These are phyloP conservation scores for Pyrus communis DNA, from an alignment of 306 rosid species.

Conservation along the genomic window DNA sequence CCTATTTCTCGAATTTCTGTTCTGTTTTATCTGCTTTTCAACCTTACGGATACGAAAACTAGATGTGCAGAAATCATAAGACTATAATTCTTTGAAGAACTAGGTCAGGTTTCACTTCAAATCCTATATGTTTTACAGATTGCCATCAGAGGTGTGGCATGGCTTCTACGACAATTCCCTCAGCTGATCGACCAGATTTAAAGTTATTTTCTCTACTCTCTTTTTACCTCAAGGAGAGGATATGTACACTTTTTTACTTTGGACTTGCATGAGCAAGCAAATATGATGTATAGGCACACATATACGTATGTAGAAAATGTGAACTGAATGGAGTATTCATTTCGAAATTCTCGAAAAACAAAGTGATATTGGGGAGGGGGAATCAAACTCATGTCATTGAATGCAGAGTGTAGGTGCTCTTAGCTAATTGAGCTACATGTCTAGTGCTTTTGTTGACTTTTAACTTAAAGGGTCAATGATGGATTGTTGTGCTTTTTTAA, in stretches of 20 bases:
- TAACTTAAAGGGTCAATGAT: too few relatives aligned
- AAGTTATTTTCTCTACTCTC: too few relatives aligned
- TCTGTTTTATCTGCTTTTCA: not conserved
- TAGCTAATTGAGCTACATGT: too few relatives aligned
- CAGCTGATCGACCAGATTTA: slow-evolving; percentile 43
- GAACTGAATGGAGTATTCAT: not conserved
- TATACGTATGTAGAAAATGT: not conserved
- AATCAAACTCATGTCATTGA: too few relatives aligned
- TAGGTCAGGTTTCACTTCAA: not conserved
- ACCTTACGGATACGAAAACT: not conserved
- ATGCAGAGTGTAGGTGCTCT: too few relatives aligned
- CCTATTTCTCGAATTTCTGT: not conserved
- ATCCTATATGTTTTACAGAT: slow-evolving; percentile 32
- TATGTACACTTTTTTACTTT: not conserved
- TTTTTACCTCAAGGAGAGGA: not conserved
- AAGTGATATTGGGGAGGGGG: too few relatives aligned
- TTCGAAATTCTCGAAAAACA: too few relatives aligned
- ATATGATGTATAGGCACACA: not conserved
- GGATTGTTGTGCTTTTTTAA: too few relatives aligned
- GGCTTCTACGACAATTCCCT: slow-evolving; percentile 82
- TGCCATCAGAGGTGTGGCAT: slow-evolving; percentile 56
- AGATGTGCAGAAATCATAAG: not conserved
- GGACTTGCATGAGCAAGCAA: not conserved
- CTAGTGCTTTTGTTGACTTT: too few relatives aligned
- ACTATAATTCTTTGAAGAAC: too few relatives aligned